Conservation (phyloP, 2,329 filamentous ascomycete genomes). For the Monilinia aucupariae region DNA sequence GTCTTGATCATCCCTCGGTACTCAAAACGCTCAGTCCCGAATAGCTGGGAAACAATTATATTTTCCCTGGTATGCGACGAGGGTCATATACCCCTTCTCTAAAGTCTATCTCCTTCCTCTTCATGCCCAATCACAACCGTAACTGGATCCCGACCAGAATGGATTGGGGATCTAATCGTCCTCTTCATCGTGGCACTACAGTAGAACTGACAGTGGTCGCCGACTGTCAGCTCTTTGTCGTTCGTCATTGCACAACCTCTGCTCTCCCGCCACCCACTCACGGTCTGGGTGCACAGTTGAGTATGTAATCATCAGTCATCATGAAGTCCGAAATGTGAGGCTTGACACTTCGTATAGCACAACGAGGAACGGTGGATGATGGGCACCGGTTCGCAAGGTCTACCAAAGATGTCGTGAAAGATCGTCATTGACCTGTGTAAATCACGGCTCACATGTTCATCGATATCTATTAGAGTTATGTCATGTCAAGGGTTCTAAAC, state of each 20-base stretch:
- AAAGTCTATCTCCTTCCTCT: not conserved
- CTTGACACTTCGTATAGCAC: not conserved
- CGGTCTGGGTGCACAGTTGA: not conserved
- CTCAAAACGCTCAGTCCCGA: too few relatives aligned
- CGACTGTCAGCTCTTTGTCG: constrained; percentile 8
- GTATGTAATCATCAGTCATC: constrained; percentile 8
- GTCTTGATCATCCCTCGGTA: too few relatives aligned
- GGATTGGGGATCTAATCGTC: too few relatives aligned
- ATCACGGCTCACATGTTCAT: too few relatives aligned
- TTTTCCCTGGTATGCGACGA: too few relatives aligned
- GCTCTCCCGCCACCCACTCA: not conserved
- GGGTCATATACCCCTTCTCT: not conserved
- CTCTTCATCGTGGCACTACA: not conserved
- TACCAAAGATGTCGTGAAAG: too few relatives aligned
- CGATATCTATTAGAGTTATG: not conserved
- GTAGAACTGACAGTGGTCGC: constrained; percentile 8
- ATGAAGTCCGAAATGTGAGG: not conserved
- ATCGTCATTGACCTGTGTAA: too few relatives aligned
- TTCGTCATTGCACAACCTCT: constrained; percentile 5
- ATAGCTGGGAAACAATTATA: too few relatives aligned
- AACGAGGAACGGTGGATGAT: not conserved
- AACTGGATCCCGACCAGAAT: not conserved
- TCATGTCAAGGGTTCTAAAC: not conserved
- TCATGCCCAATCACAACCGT: not conserved
- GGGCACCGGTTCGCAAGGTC: not conserved